Conservation (phyloP, 2,329 filamentous ascomycete species). For the Botrytis elliptica region DNA sequence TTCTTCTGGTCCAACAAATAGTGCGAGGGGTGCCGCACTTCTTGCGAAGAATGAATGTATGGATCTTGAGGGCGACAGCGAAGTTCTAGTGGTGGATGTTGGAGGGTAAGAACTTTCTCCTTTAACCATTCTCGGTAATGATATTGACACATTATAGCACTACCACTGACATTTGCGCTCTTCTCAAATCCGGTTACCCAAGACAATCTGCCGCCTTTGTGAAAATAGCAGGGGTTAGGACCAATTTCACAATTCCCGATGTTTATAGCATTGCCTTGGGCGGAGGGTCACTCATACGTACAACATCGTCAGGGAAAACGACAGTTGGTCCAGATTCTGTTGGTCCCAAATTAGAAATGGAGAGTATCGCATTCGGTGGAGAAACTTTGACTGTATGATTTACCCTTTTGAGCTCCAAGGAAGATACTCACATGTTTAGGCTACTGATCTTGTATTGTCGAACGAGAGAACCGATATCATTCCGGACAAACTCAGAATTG, state of each 20-base stretch:
- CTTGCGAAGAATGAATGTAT: slow-evolving; percentile 40
- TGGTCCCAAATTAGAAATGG: slow-evolving; percentile 49
- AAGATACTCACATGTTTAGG: slow-evolving; percentile 41
- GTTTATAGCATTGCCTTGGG: slow-evolving; percentile 57
- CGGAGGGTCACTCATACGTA: slow-evolving; percentile 49
- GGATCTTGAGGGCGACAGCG: slow-evolving; percentile 28
- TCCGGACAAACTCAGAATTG: slow-evolving; percentile 22
- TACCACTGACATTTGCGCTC: slow-evolving; percentile 57
- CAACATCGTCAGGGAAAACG: slow-evolving; percentile 47
- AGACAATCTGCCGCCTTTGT: slow-evolving; percentile 58
- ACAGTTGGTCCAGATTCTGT: slow-evolving; percentile 57
- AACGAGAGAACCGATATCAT: slow-evolving; percentile 22
- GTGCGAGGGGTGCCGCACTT: slow-evolving; percentile 62
- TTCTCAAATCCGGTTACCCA: slow-evolving; percentile 59
- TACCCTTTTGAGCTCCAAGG: slow-evolving; percentile 30
- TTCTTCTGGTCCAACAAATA: slow-evolving; percentile 62
- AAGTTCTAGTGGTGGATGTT: slow-evolving; percentile 51
- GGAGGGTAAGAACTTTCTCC: slow-evolving; percentile 43
- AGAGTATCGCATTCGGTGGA: slow-evolving; percentile 55
- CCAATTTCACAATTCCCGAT: slow-evolving; percentile 58
- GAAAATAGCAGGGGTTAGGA: slow-evolving; percentile 57
- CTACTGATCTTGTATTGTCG: slow-evolving; percentile 31
- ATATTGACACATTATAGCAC: slow-evolving; percentile 43
- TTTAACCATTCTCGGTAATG: not conserved
- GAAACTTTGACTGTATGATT: slow-evolving; percentile 50